phyloP scores from a whole-genome alignment of 2,329 filamentous ascomycete species.

The Alternaria conjuncta region DNA sequence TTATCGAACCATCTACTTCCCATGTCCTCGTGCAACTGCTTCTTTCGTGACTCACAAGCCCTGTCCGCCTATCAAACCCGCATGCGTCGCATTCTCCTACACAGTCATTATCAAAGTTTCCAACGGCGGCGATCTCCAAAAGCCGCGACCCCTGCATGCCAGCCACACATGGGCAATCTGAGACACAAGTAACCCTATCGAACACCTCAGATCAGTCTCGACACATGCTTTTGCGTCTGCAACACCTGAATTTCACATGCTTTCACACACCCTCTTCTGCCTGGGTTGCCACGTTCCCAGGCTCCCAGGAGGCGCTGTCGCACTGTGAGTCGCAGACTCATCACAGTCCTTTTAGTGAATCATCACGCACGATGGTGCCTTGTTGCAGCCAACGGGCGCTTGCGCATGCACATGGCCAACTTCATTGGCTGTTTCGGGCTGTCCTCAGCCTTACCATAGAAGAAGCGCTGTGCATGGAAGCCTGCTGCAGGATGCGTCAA shows the following conservation, averaged over 20 bases:
- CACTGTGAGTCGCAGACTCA: constrained; percentile 14
- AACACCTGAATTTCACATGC: constrained; percentile 9
- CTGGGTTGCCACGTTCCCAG: constrained; percentile 1
- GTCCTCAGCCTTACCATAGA: constrained; percentile 16
- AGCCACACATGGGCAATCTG: constrained; percentile 35
- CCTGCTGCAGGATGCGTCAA: constrained; percentile 5
- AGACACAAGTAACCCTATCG: constrained; percentile 26
- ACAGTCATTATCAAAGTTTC: neutral
- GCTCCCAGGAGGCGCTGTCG: constrained; percentile 7
- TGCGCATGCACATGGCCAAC: constrained; percentile 3
- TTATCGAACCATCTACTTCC: neutral
- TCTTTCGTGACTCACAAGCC: neutral
- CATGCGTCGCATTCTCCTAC: constrained; percentile 2
- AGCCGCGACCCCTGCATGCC: constrained; percentile 25
- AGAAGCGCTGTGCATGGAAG: constrained; percentile 14
- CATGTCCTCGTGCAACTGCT: neutral
- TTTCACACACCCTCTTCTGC: constrained; percentile 13
- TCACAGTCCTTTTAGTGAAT: constrained; percentile 14
- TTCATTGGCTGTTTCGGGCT: constrained; percentile 11
- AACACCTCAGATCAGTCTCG: constrained; percentile 23
- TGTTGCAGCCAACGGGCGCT: constrained; percentile 16
- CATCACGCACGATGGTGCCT: neutral
- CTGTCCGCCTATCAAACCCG: neutral
- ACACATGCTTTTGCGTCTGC: constrained; percentile 13
- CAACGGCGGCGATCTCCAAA: constrained; percentile 13